Base-by-base conservation (phyloP, 2,329 filamentous ascomycete species). In the Hymenoscyphus infarciens region DNA sequence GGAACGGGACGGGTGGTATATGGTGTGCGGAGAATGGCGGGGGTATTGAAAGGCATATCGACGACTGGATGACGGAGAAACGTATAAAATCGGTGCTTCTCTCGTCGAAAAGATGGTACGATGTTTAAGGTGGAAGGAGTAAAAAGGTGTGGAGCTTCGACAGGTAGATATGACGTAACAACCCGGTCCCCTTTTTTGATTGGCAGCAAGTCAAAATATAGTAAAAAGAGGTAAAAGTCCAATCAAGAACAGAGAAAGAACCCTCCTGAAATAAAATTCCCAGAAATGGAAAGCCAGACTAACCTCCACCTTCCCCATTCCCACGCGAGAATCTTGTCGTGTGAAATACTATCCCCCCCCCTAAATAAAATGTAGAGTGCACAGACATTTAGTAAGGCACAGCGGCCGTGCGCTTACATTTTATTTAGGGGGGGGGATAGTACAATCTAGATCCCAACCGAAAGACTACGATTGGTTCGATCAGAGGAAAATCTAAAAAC, bases 1-100 rank as follows among this genome's bases (percentile, higher is more conserved):
- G 60, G 60, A 38, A 52, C 39, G 19, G 60, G 60, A n/a, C 22
- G 60, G 8, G 38, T 57, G 39, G 39, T 53, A 19, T 61, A 61
- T 38, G 60, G 60, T 22, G 55, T 61, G 35, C 29, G 29, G 54
- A 61, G 39, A 56, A 61, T 57, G 54, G 27, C 15, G 54, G 60
- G 54, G 39, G 55, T 25, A 39, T 52, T 57, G 38, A 57, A 61
- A 13, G 54, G 60, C 60, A 61, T 61, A 22, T 22, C 19, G n/a
- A 11, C 6, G 19, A 22, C 10, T 22, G n/a, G 7, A 22, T 25
- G 10, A 22, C n/a, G 42, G n/a, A 22, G 19, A 22, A 11, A 22
- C n/a, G 42, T 22, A 49, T 19, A 11, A 11, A 22, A 25, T 22
- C 19, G 42, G 42, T 49, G n/a, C 4, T 5, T 49, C 42, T 49